Evolutionary conservation across 2,329 filamentous ascomycete genomes (phyloP).

Genomic region (Trichoderma sp.): DNA sequence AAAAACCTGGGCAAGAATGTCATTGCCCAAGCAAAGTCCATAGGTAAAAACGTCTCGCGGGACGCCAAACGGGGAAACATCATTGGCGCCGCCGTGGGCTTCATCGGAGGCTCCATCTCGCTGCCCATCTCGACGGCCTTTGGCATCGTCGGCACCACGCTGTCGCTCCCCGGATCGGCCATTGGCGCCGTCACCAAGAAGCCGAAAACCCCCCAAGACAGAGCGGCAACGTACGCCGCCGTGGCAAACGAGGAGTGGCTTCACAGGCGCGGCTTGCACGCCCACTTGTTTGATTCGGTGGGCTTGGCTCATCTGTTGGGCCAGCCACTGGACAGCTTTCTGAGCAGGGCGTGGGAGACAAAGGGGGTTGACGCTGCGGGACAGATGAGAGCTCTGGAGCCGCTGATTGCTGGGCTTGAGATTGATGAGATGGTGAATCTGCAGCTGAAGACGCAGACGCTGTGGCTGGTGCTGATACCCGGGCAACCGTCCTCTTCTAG

Average conservation of each 20-base stretch:
- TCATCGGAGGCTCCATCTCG: conserved; percentile 45
- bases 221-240: conserved; percentile 47
- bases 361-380: conserved; percentile 31
- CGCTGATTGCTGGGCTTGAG: conserved; percentile 39
- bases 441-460: conserved; percentile 36
- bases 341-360: conserved; percentile 43
- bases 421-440: conserved; percentile 34
- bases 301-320: conserved; percentile 39
- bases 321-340: conserved; percentile 43
- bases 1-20: conserved; percentile 44
- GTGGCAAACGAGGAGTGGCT: conserved; percentile 53
- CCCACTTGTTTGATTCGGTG: conserved; percentile 42
- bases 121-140: conserved; percentile 47
- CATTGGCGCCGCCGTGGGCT: conserved; percentile 44
- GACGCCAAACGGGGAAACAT: conserved; percentile 47
- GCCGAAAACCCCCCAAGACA: conserved; percentile 48
- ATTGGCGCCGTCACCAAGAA: conserved; percentile 42
- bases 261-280: conserved; percentile 44
- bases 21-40: conserved; percentile 41
- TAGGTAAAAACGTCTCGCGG: conserved; percentile 43
- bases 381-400: conserved; percentile 36
- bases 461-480: conserved; percentile 45
- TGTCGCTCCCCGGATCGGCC: conserved; percentile 42
- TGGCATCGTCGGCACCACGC: conserved; percentile 42
- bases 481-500: background rate